Percentiles rank a stretch among this genome's conserved stretches.
phyloP scores from a whole-genome alignment of 306 rosid genomes.

The Vicia sativa region DNA sequence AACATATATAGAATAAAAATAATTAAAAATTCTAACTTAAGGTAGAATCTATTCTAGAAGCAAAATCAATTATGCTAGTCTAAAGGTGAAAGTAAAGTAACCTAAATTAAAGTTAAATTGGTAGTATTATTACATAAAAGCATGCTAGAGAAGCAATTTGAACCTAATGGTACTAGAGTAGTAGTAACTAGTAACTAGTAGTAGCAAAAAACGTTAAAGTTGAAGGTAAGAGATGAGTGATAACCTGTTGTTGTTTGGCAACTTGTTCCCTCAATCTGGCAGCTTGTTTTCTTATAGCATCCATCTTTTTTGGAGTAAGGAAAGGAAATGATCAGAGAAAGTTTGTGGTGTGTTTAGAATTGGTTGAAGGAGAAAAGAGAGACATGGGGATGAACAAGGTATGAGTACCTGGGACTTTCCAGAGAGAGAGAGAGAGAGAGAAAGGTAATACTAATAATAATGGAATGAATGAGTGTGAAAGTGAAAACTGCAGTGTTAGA shows the following conservation, averaged over 20 bases:
- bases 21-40: neutral
- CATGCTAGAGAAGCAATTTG: conserved; percentile 26
- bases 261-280: conserved; percentile 89
- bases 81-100: neutral
- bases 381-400: conserved; percentile 1
- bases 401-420: conserved; percentile 7
- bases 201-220: too few relatives aligned
- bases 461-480: conserved; percentile 3
- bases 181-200: too few relatives aligned
- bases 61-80: neutral
- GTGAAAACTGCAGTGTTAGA: neutral
- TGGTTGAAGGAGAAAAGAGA: neutral
- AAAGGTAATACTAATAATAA: neutral
- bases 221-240: neutral
- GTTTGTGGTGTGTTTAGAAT: neutral
- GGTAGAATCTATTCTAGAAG: neutral
- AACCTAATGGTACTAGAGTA: too few relatives aligned
- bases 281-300: conserved; percentile 90
- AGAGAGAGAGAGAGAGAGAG: neutral
- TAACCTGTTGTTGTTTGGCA: conserved; percentile 90
- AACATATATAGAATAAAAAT: too few relatives aligned
- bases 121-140: neutral
- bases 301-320: conserved; percentile 49
- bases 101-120: neutral
- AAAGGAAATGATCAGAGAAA: conserved; percentile 34